Percentiles rank a stretch among this genome's conserved stretches.
Conservation (phyloP, 192 early-diverging fungal species). For the Backusella tarrabulga region DNA sequence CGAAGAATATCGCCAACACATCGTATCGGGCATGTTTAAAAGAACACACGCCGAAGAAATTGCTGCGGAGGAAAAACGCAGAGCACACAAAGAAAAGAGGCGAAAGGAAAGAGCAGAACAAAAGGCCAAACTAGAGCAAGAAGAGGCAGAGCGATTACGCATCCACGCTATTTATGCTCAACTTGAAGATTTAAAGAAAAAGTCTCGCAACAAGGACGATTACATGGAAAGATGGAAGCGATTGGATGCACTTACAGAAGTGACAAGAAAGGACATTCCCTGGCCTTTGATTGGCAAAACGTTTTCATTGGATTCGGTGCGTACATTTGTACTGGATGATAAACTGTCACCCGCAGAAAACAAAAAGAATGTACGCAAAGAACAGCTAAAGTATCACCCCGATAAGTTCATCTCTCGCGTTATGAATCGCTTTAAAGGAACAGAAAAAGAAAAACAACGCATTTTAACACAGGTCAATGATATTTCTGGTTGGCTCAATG, state of each 20-base stretch:
- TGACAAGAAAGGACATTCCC: constrained; percentile 21
- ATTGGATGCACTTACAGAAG: not conserved
- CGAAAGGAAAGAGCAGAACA: constrained; percentile 13
- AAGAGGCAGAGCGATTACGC: constrained; percentile 4
- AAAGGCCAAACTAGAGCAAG: constrained; percentile 7
- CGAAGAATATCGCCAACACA: constrained; percentile 35
- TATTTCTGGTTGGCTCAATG: constrained; percentile 32
- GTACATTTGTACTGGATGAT: constrained; percentile 11
- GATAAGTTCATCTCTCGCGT: constrained; percentile 35
- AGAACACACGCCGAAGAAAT: constrained; percentile 24
- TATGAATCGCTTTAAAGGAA: constrained; percentile 8
- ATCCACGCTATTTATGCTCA: not conserved
- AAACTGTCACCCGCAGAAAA: constrained; percentile 7
- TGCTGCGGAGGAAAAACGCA: constrained; percentile 9
- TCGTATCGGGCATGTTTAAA: constrained; percentile 25
- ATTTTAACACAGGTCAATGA: constrained; percentile 27
- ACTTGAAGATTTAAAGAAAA: constrained; percentile 14
- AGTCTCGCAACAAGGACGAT: not conserved
- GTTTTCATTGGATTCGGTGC: constrained; percentile 12
- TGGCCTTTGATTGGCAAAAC: constrained; percentile 21
- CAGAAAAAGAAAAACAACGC: constrained; percentile 18
- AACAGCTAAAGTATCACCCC: constrained; percentile 33
- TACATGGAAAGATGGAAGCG: constrained; percentile 19
- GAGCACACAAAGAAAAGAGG: constrained; percentile 8
- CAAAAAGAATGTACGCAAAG: constrained; percentile 26